Conservation (phyloP, 306 rosid genomes). For the Psophocarpus tetragonolobus region DNA sequence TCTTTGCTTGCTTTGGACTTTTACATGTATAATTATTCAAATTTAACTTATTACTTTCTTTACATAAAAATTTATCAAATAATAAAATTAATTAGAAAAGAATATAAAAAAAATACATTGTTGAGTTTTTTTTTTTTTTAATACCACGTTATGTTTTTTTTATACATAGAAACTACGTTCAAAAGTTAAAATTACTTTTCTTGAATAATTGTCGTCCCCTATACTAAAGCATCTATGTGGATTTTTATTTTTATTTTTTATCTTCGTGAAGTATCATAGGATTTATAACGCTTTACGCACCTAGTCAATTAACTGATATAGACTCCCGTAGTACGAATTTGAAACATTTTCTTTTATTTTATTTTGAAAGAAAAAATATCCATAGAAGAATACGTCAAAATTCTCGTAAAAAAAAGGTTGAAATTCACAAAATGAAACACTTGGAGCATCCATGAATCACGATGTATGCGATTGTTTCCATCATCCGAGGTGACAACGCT, state of each 20-base stretch:
- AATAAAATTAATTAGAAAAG: background rate
- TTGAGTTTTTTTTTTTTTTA: background rate
- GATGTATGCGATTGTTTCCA: background rate
- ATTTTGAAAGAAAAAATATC: background rate
- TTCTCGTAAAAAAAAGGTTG: too few relatives aligned
- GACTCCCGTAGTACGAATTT: background rate
- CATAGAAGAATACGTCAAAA: background rate
- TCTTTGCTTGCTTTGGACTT: too few relatives aligned
- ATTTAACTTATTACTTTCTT: background rate
- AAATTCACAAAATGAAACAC: background rate
- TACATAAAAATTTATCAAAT: background rate
- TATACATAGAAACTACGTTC: too few relatives aligned
- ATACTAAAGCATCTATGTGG: too few relatives aligned
- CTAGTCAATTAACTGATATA: too few relatives aligned
- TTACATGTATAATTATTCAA: too few relatives aligned
- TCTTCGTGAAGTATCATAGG: too few relatives aligned
- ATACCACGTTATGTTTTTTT: too few relatives aligned
- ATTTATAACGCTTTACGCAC: too few relatives aligned
- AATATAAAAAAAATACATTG: background rate
- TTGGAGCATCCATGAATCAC: background rate
- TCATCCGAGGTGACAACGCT: background rate
- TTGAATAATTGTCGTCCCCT: background rate
- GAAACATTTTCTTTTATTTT: background rate
- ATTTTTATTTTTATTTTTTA: too few relatives aligned
- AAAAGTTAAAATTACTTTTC: too few relatives aligned